phyloP scores from a whole-genome alignment of 768 basidiomycete genomes.

The Chalciporus chontae region DNA sequence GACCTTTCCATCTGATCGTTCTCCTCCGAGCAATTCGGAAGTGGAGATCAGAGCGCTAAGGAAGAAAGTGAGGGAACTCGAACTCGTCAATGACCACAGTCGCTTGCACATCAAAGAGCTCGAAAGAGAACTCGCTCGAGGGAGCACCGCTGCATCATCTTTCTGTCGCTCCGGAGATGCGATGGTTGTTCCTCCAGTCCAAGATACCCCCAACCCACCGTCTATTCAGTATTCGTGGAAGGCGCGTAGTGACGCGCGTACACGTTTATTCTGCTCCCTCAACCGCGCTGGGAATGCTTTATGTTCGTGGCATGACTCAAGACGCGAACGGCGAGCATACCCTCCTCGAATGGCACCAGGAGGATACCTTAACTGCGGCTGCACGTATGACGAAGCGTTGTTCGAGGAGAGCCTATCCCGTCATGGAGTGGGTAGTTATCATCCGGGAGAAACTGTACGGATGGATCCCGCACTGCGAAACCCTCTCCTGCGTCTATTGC shows the following conservation, averaged over 20 bases:
- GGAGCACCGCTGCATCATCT: conserved; percentile 24
- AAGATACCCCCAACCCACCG: conserved; percentile 35
- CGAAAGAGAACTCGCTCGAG: conserved; percentile 41
- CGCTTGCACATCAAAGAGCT: conserved; percentile 47
- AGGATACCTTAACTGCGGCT: conserved; percentile 81
- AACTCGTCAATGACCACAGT: conserved; percentile 53
- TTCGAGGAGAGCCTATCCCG: conserved; percentile 83
- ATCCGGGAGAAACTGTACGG: conserved; percentile 79
- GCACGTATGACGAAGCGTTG: conserved; percentile 78
- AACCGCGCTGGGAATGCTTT: conserved; percentile 87
- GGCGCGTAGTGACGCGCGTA: conserved; percentile 68
- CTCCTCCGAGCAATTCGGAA: conserved; percentile 30
- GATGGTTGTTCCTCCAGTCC: conserved; percentile 12
- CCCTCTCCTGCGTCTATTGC: conserved; percentile 67
- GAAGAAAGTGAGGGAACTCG: conserved; percentile 58
- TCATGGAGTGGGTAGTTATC: conserved; percentile 77
- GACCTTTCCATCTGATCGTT: conserved; percentile 16
- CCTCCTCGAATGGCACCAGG: conserved; percentile 80
- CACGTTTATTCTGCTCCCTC: conserved; percentile 69
- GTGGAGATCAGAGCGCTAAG: conserved; percentile 56
- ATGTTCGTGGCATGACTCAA: conserved; percentile 88
- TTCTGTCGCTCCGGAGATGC: conserved; percentile 16
- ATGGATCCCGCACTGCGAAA: conserved; percentile 88
- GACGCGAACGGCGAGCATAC: conserved; percentile 72
- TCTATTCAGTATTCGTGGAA: conserved; percentile 60